Evolutionary conservation across 768 basidiomycete species (phyloP), one percentile per base, ranked within the genome.

Genomic region (Psilocybe sp.): DNA sequence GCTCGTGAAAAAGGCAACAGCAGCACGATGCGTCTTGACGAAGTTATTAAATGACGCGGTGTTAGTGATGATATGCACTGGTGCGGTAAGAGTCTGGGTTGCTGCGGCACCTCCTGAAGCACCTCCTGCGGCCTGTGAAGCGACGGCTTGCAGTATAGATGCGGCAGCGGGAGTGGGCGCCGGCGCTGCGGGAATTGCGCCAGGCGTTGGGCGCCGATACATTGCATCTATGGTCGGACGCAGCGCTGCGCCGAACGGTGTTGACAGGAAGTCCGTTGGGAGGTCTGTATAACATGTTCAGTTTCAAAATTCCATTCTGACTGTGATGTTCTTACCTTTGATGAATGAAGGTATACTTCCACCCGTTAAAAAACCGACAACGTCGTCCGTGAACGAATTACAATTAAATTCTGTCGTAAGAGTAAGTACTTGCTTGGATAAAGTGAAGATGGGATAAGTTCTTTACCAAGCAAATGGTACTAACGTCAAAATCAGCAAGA

Each of bases 351-450:
- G 94, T 47, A 97, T 89, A 13, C 82, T 81, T 3, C 76, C 76
- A 23, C 93, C 92, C 0, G 91, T 96, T 42, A 98, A 68, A 62
- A 97, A 94, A 2, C 88, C 92, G 32, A 92, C 70, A 50, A 84
- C 84, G 55, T 96, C 92, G 51, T 87, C 91, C 2, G 92, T 94
- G 57, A 98, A 98, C 1, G 90, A 88, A 65, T 98, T 98, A 67
- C 94, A 97, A 60, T 97, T 97, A 57, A 95, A 95, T 38, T 96
- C 92, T 87, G 54, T 12, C 32, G 44, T 15, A 1, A 12, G n/a
- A 32, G 14, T 23, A 20, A 40, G 31, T 33, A 14, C 28, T 23
- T 47, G 15, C 16, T 32, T 40, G 18, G 37, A 10, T 7, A 20
- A 16, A 42, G 23, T 28, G 12, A 6, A 40, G 8, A 19, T 19